Evolutionary conservation across 2,329 filamentous ascomycete genomes (phyloP).

Genomic region (Penicillium sclerotiorum): DNA sequence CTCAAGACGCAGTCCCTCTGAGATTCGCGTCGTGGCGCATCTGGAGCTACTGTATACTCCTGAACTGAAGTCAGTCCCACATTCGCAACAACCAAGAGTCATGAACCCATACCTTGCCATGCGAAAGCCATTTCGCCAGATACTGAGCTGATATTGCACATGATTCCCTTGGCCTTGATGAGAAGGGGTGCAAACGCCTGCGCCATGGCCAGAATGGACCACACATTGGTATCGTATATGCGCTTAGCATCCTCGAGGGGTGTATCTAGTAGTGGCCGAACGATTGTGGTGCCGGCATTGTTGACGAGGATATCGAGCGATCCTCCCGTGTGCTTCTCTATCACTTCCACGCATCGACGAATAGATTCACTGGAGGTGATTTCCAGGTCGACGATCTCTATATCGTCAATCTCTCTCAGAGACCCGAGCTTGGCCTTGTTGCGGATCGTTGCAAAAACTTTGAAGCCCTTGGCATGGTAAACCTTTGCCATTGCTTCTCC

Average conservation of each 20-base stretch:
- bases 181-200: constrained; percentile 39
- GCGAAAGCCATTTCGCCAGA: constrained; percentile 3
- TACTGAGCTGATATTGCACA: constrained; percentile 5
- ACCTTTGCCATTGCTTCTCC: constrained; percentile 36
- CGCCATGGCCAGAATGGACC: constrained; percentile 34
- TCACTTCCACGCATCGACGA: not conserved
- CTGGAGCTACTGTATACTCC: constrained; percentile 3
- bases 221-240: constrained; percentile 42
- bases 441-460: constrained; percentile 42
- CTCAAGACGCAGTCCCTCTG: constrained; percentile 5
- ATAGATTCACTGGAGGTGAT: constrained; percentile 19
- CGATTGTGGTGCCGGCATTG: constrained; percentile 13
- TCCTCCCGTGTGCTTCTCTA: constrained; percentile 4
- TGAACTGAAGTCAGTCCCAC: not conserved
- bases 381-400: constrained; percentile 19
- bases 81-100: not conserved
- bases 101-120: not conserved
- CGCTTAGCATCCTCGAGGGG: constrained; percentile 33
- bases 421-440: constrained; percentile 22
- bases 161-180: constrained; percentile 11
- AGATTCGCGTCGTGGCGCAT: not conserved
- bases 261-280: constrained; percentile 34
- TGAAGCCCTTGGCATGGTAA: constrained; percentile 34
- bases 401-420: constrained; percentile 8
- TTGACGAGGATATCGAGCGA: constrained; percentile 11